Conservation (phyloP, 257 asterid species). For the Hygrophila difformis region DNA sequence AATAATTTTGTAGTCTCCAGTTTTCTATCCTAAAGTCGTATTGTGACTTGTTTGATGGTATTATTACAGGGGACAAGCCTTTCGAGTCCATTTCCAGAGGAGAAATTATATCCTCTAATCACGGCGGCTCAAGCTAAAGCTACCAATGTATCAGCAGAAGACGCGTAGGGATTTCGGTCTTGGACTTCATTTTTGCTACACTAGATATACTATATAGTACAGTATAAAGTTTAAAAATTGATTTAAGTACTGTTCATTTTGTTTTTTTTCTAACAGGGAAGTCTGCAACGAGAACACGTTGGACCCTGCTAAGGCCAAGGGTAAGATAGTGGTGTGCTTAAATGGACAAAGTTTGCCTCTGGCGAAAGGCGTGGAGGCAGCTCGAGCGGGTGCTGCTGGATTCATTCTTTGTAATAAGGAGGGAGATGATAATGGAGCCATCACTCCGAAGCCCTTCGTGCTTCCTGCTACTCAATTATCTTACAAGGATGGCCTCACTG, state of each 20-base stretch:
- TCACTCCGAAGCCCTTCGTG: constrained; percentile 28
- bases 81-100: constrained; percentile 27
- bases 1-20: not conserved
- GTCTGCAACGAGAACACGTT: constrained; percentile 30
- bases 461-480: constrained; percentile 48
- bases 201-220: no score
- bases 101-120: constrained; percentile 29
- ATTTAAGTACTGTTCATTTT: no score
- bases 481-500: constrained; percentile 31
- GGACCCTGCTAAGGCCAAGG: constrained; percentile 39
- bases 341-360: constrained; percentile 28
- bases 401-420: constrained; percentile 44
- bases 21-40: no score
- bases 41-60: not conserved
- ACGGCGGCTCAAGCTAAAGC: constrained; percentile 25
- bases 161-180: constrained; percentile 43
- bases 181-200: no score
- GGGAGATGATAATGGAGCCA: constrained; percentile 11
- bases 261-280: constrained; percentile 20
- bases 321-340: constrained; percentile 51
- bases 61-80: constrained; percentile 38
- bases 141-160: constrained; percentile 17
- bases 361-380: constrained; percentile 33
- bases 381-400: constrained; percentile 52
- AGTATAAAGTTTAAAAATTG: no score